Percentiles rank a stretch among this genome's conserved stretches.
phyloP scores from a whole-genome alignment of 495 filamentous ascomycete species.

The Annulohypoxylon bovei region DNA sequence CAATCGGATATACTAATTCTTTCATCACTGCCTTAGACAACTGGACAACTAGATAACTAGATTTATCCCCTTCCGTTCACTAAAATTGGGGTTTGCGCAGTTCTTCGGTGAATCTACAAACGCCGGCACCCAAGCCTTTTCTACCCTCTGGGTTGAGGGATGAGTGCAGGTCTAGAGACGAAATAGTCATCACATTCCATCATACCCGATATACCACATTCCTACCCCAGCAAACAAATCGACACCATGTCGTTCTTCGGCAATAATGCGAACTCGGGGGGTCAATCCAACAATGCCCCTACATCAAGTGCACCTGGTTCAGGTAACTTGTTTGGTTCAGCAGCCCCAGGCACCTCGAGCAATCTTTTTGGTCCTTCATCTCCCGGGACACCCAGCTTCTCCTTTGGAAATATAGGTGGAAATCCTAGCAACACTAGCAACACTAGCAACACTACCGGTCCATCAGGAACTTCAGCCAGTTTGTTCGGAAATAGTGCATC shows the following conservation, averaged over 20 bases:
- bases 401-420: slow-evolving; percentile 50
- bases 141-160: slow-evolving; percentile 25
- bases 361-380: slow-evolving; percentile 37
- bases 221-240: slow-evolving; percentile 9
- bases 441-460: slow-evolving; percentile 30
- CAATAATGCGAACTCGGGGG: slow-evolving; percentile 47
- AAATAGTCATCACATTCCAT: no score
- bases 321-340: slow-evolving; percentile 52
- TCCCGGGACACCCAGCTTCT: slow-evolving; percentile 50
- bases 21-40: not conserved
- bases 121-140: slow-evolving; percentile 25
- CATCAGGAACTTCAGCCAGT: slow-evolving; percentile 45
- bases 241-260: slow-evolving; percentile 50
- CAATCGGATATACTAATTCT: not conserved
- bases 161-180: slow-evolving; percentile 24
- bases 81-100: slow-evolving; percentile 18
- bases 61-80: not conserved
- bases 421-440: slow-evolving; percentile 23
- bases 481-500: slow-evolving; percentile 61
- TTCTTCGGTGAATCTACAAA: slow-evolving; percentile 10
- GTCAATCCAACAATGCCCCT: slow-evolving; percentile 50
- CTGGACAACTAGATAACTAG: not conserved
- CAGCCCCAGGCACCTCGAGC: slow-evolving; percentile 26
- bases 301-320: slow-evolving; percentile 54
- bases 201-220: no score